These are phyloP conservation scores for Chlorella sp. DNA, from an alignment of 139 green algal species.

Conservation along the genomic window DNA sequence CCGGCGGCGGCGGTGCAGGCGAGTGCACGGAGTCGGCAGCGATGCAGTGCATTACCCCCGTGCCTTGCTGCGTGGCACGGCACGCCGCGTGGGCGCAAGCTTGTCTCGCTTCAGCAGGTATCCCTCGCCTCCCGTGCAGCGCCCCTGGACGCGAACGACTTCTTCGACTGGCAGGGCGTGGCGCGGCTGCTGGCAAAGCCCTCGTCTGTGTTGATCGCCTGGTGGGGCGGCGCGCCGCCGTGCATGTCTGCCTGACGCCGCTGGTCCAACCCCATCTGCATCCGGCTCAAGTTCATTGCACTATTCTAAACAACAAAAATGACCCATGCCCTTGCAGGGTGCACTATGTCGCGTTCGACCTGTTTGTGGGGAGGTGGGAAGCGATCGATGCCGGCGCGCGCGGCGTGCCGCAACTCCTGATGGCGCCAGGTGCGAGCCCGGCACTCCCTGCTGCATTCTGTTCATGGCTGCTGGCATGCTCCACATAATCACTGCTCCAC, in stretches of 20 bases:
- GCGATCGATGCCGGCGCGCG: not conserved
- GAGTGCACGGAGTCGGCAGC: not conserved
- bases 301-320: not conserved
- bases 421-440: no score
- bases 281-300: not conserved
- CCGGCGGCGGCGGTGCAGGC: not conserved
- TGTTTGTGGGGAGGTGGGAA: constrained; percentile 14
- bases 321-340: not conserved
- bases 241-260: not conserved
- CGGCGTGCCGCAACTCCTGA: constrained; percentile 13
- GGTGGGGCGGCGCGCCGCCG: not conserved
- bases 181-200: constrained; percentile 3
- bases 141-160: not conserved
- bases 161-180: not conserved
- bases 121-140: not conserved
- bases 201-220: constrained; percentile 4
- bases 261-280: not conserved
- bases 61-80: not conserved
- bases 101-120: not conserved
- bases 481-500: no score
- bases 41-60: not conserved
- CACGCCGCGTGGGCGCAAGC: not conserved
- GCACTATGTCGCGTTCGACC: constrained; percentile 17
- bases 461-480: no score
- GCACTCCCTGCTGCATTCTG: no score